Base-by-base conservation (phyloP, 129 eudicot species). In the Logfia minima region DNA sequence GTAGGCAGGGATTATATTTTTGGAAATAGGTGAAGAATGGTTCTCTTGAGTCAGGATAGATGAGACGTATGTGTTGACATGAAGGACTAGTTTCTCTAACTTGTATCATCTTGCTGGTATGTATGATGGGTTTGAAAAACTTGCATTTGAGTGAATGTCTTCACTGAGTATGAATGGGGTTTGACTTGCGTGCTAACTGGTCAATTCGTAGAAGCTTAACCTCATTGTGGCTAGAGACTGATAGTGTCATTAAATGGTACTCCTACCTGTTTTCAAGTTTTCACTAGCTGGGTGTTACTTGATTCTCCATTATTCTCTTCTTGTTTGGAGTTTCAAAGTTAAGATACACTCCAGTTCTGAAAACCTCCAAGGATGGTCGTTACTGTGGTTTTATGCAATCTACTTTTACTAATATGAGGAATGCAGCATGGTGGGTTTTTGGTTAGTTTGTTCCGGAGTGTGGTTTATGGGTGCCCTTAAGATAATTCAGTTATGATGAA, bases 401-500 rank as follows among this genome's bases (percentile, higher is more conserved):
- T 60, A 59, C 45, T 1, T 59, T n/a, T 43, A 61, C 26, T 55
- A 67, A 37, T 51, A 62, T 29, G 34, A 51, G 79, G 66, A 79
- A 37, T 76, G 66, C 66, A 29, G 73, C 61, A 51, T 68, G 76
- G 79, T 48, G 76, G 64, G 22, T 70, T 51, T 75, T 34, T 75
- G 31, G 59, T 72, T 76, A 59, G 64, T 66, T 51, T 26, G 31
- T 66, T 70, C n/a, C 43, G 66, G 75, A 60, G 63, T 62, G 75
- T 64, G 75, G 76, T 71, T 41, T 70, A 75, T 43, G 66, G 77
- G 56, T 9, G 68, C 68, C 39, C 56, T 29, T 76, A 70, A 79
- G 48, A 62, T 48, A 66, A 73, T 70, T 81, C 81, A 41, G 81
- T 74, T 51, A 22, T 45, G 68, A 66, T 60, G 68, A 80, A 55